phyloP scores from a whole-genome alignment of 106 monocot genomes.

The Allium sativum region DNA sequence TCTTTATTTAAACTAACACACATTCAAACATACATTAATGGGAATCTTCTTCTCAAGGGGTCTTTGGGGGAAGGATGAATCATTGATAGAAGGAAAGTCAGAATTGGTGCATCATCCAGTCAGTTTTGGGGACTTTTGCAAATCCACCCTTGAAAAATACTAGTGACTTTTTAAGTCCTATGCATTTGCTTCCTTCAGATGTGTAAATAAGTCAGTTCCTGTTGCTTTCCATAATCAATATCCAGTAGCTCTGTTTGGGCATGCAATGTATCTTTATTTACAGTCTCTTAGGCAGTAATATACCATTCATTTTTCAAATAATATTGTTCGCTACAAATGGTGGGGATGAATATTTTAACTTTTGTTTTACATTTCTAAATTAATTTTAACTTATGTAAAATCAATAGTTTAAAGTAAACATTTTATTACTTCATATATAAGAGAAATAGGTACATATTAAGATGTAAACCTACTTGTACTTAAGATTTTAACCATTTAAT shows the following conservation, averaged over 20 bases:
- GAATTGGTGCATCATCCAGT: conserved; percentile 86
- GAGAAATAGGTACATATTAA: no score
- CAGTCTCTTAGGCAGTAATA: conserved; percentile 59
- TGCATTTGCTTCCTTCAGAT: conserved; percentile 49
- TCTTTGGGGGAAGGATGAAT: conserved; percentile 21
- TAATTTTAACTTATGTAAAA: no score
- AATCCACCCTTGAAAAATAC: conserved; percentile 60
- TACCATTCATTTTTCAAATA: conserved; percentile 79
- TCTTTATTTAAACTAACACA: no score
- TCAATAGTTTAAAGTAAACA: no score
- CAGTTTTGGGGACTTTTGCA: conserved; percentile 53
- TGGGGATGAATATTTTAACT: no score
- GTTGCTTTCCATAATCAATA: conserved; percentile 72
- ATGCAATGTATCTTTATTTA: conserved; percentile 53
- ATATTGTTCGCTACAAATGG: no score
- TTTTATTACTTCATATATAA: no score
- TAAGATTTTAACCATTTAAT: no score
- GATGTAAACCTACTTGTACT: no score
- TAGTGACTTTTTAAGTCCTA: conserved; percentile 65
- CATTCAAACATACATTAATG: conserved; percentile 22
- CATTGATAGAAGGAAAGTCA: conserved; percentile 39
- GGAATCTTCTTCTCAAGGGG: conserved; percentile 41
- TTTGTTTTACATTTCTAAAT: no score
- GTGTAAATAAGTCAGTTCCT: conserved; percentile 68
- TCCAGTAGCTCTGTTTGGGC: conserved; percentile 60